A percentile compares a stretch with the other conserved stretches of the same genome.
Evolutionary conservation across 2,329 filamentous ascomycete genomes (phyloP).

Genomic region (Graphilbum sp.): DNA sequence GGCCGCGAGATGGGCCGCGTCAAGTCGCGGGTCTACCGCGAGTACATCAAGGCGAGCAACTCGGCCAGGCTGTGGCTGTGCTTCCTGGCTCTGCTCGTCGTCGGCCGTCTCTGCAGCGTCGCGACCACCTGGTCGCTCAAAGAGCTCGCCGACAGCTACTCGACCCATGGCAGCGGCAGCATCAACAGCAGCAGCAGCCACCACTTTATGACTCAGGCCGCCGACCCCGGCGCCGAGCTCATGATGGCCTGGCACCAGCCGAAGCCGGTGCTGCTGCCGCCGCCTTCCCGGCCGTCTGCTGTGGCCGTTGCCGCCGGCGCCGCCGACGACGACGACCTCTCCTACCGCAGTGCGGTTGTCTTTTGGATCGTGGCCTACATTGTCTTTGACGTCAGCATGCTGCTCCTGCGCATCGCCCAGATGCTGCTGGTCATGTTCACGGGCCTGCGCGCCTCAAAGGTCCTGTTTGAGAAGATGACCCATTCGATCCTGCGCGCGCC

Average conservation of each 20-base stretch:
- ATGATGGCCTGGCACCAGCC: background rate
- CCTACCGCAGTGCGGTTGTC: conserved; percentile 8
- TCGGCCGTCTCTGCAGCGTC: conserved; percentile 12
- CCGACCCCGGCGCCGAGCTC: background rate
- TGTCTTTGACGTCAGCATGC: conserved; percentile 12
- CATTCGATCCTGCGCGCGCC: conserved; percentile 22
- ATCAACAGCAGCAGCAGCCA: background rate
- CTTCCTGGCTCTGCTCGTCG: conserved; percentile 12
- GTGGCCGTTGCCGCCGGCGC: background rate
- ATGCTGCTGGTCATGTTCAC: conserved; percentile 15
- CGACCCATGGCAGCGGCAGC: conserved; percentile 1
- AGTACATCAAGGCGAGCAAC: conserved; percentile 17
- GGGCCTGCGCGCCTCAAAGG: conserved; percentile 15
- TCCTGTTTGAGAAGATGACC: conserved; percentile 18
- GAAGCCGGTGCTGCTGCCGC: conserved; percentile 1
- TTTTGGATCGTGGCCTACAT: conserved; percentile 17
- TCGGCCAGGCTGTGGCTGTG: conserved; percentile 14
- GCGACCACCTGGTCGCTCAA: conserved; percentile 18
- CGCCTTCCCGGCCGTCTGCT: background rate
- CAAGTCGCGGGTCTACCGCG: conserved; percentile 17
- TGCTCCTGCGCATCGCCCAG: conserved; percentile 10
- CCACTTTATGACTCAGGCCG: conserved; percentile 5
- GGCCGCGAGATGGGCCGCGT: conserved; percentile 17
- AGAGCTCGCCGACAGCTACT: conserved; percentile 15
- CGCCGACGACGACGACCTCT: background rate